These are phyloP conservation scores for Ustilago lituana DNA, from an alignment of 1,284 basidiomycete species.

Conservation along the genomic window DNA sequence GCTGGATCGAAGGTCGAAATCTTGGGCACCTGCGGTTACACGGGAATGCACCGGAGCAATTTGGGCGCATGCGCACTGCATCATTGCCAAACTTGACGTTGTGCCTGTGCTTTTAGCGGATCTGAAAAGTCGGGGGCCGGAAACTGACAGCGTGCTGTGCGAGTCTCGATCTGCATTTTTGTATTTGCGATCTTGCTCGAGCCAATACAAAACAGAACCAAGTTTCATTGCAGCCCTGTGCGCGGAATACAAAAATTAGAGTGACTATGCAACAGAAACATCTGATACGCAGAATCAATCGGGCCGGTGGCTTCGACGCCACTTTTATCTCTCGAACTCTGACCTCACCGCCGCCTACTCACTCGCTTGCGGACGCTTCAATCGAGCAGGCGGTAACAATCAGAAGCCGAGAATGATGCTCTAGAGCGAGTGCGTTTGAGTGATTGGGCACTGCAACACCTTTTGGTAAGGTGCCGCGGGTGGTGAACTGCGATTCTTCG, in stretches of 20 bases:
- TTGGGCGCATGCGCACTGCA: slow-evolving; percentile 6
- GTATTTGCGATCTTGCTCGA: slow-evolving; percentile 24
- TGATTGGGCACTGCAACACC: too few species aligned
- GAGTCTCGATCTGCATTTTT: slow-evolving; percentile 36
- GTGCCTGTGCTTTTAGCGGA: too few species aligned
- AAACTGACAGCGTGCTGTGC: slow-evolving; percentile 21
- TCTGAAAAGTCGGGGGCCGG: slow-evolving; percentile 10
- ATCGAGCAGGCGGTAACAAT: too few species aligned
- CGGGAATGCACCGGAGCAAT: background rate
- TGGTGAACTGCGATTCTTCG: too few species aligned
- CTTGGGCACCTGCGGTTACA: background rate
- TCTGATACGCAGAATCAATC: too few species aligned
- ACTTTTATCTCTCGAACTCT: too few species aligned
- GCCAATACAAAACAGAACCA: background rate
- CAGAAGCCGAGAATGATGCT: too few species aligned
- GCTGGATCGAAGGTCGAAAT: slow-evolving; percentile 6
- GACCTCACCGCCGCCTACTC: too few species aligned
- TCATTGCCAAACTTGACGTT: slow-evolving; percentile 1
- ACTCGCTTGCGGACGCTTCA: too few species aligned
- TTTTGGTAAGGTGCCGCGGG: too few species aligned
- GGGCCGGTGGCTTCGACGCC: background rate
- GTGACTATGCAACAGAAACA: slow-evolving; percentile 12
- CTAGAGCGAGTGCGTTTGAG: too few species aligned
- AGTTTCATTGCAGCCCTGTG: too few species aligned
- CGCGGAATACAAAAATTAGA: slow-evolving; percentile 15